These are phyloP conservation scores for Arxiozyma slooffiae DNA, from an alignment of 1,139 yeast species.

Conservation along the genomic window DNA sequence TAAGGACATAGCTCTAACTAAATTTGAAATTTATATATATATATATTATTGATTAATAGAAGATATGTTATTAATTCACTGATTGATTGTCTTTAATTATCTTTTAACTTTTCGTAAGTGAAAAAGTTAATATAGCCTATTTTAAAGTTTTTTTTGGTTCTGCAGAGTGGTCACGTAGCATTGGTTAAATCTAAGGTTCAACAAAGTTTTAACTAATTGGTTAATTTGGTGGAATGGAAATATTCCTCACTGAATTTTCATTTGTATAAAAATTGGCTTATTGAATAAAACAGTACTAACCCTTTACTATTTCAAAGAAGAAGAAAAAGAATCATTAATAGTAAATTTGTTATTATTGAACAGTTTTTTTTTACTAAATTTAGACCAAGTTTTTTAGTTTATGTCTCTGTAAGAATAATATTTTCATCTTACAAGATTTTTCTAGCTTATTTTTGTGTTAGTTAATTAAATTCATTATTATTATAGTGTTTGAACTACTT, in stretches of 20 bases:
- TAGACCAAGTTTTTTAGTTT: constrained; percentile 29
- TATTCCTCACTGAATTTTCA: constrained; percentile 14
- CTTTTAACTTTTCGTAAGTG: constrained; percentile 28
- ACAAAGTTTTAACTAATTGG: constrained; percentile 33
- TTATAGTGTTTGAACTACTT: constrained; percentile 36
- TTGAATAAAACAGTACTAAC: constrained; percentile 21
- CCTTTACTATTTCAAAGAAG: constrained; percentile 17
- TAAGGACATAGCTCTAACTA: constrained; percentile 23
- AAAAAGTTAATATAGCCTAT: constrained; percentile 32
- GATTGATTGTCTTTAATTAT: constrained; percentile 28
- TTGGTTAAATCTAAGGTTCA: constrained; percentile 40
- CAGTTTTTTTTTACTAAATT: not conserved
- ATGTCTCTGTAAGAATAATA: constrained; percentile 48
- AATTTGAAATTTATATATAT: constrained; percentile 14
- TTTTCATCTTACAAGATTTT: constrained; percentile 60
- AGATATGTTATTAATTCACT: constrained; percentile 20
- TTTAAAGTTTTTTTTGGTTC: constrained; percentile 40
- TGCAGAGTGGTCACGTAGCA: constrained; percentile 40
- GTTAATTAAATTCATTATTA: constrained; percentile 37
- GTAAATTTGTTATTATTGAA: not conserved
- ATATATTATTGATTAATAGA: constrained; percentile 15
- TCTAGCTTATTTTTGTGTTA: constrained; percentile 41
- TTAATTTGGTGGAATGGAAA: constrained; percentile 33
- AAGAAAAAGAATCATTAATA: not conserved
- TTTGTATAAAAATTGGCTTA: constrained; percentile 10